Conservation (phyloP, 805 yeast species). For the Ogataea pini region DNA sequence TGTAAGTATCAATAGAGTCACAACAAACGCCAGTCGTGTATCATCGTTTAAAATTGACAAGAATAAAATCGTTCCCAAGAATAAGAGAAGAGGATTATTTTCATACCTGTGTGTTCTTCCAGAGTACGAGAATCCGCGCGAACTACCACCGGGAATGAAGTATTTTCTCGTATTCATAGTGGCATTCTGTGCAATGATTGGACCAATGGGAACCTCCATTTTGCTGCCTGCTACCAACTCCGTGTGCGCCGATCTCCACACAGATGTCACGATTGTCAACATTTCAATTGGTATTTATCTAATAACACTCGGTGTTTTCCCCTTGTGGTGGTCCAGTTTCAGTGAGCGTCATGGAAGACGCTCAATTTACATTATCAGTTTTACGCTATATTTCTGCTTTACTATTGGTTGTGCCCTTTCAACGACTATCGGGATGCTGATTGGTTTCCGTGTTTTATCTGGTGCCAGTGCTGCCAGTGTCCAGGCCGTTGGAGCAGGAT, state of each 20-base stretch:
- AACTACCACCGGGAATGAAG: conserved; percentile 54
- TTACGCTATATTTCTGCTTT: conserved; percentile 61
- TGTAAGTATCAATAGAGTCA: not conserved
- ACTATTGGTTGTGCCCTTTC: conserved; percentile 72
- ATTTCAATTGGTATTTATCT: conserved; percentile 80
- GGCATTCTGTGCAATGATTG: conserved; percentile 74
- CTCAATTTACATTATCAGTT: conserved; percentile 69
- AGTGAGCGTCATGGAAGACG: conserved; percentile 78
- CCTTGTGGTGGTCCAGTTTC: conserved; percentile 86
- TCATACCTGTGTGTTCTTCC: conserved; percentile 55
- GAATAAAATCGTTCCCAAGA: conserved; percentile 35
- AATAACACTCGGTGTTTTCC: conserved; percentile 73
- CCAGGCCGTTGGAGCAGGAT: conserved; percentile 89
- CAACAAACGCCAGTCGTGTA: conserved; percentile 13
- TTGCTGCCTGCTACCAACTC: conserved; percentile 75
- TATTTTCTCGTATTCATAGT: conserved; percentile 59
- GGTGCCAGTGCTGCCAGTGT: conserved; percentile 87
- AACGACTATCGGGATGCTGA: conserved; percentile 59
- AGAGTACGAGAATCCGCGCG: conserved; percentile 73
- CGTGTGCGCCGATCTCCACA: conserved; percentile 53
- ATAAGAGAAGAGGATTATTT: conserved; percentile 60
- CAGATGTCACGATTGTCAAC: conserved; percentile 63
- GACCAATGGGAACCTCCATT: conserved; percentile 89
- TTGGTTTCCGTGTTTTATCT: conserved; percentile 66
- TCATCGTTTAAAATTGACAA: conserved; percentile 30